Conservation (phyloP, 345 rosid genomes). For the Populus deltoides region DNA sequence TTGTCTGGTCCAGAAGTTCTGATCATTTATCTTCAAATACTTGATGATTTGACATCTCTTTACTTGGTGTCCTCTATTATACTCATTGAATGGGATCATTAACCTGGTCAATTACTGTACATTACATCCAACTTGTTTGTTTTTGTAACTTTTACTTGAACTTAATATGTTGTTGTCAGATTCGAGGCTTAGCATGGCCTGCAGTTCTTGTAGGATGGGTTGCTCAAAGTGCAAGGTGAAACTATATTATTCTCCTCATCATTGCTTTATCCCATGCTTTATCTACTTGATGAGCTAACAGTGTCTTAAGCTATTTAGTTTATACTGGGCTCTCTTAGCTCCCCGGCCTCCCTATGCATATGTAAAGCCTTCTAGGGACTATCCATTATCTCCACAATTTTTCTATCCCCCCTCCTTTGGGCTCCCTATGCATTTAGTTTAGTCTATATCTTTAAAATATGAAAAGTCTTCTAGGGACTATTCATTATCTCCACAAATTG, state of each 20-base stretch:
- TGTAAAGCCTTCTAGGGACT: neutral
- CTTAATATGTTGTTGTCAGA: conserved; percentile 36
- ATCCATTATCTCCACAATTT: neutral
- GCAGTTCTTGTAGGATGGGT: conserved; percentile 86
- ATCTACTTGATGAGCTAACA: neutral
- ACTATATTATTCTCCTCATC: neutral
- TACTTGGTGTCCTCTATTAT: neutral
- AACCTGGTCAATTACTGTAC: neutral
- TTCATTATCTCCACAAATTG: too few species aligned
- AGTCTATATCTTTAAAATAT: neutral
- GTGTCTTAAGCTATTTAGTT: neutral
- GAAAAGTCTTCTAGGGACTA: neutral
- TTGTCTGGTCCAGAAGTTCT: neutral
- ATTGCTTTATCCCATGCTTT: neutral
- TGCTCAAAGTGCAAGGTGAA: conserved; percentile 95
- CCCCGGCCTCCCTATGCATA: neutral
- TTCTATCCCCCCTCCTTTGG: too few species aligned
- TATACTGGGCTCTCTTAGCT: neutral
- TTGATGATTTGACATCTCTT: neutral
- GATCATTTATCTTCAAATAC: neutral
- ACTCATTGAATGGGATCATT: neutral
- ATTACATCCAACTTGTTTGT: neutral
- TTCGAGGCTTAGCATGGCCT: conserved; percentile 94
- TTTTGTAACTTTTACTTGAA: neutral
- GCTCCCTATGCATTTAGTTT: neutral